These are phyloP conservation scores for Echites panduratus DNA, from an alignment of 257 asterid genomes.

Conservation along the genomic window DNA sequence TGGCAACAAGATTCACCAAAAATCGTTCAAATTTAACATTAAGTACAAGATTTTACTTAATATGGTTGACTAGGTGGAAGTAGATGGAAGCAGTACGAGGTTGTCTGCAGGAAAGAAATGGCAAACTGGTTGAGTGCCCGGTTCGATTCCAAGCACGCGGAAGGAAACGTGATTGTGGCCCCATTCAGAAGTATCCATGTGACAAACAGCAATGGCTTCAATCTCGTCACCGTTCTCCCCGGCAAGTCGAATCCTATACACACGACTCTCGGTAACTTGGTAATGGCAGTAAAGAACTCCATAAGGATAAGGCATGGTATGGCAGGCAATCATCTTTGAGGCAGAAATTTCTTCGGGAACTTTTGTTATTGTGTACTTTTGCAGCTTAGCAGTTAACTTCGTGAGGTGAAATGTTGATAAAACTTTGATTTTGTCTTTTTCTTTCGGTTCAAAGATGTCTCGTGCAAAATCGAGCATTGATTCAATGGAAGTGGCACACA, in stretches of 20 bases:
- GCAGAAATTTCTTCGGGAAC: conserved; percentile 31
- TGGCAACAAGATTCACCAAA: too few species aligned
- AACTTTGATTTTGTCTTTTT: conserved; percentile 23
- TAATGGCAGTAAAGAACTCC: conserved; percentile 63
- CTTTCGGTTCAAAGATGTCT: conserved; percentile 30
- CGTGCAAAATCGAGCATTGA: conserved; percentile 55
- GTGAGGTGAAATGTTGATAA: conserved; percentile 44
- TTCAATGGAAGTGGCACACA: conserved; percentile 60
- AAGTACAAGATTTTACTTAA: too few species aligned
- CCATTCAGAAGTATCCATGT: too few species aligned
- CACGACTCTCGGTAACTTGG: conserved; percentile 46
- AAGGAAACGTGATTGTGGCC: too few species aligned
- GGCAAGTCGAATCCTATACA: conserved; percentile 30
- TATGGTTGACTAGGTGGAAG: too few species aligned
- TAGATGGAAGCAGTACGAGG: too few species aligned
- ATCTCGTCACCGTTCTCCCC: conserved; percentile 53
- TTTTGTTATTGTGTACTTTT: conserved; percentile 37
- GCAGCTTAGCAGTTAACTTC: conserved; percentile 24
- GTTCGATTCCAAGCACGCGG: too few species aligned
- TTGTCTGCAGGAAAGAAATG: too few species aligned
- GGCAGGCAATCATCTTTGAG: conserved; percentile 56
- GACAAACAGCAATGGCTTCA: too few species aligned
- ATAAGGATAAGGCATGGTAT: conserved; percentile 68
- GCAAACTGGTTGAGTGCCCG: too few species aligned
- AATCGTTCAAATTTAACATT: too few species aligned